Conservation (phyloP, 768 basidiomycete species). For the Tylopilus vinaceipallidus region DNA sequence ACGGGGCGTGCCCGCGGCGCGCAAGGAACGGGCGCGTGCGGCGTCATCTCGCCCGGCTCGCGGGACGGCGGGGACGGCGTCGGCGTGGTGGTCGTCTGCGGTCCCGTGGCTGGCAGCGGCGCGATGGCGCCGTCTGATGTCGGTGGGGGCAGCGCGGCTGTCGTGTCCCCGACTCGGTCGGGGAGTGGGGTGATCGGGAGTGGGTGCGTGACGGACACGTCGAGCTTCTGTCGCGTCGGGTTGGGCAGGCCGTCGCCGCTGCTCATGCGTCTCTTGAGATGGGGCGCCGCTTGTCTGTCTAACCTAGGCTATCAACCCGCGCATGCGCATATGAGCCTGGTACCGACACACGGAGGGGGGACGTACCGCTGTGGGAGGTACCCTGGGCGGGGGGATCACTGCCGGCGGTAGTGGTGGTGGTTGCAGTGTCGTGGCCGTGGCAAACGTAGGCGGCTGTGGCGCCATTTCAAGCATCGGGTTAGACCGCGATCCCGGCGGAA, state of each 20-base stretch:
- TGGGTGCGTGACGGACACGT: neutral
- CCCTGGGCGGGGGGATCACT: neutral
- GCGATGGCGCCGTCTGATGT: neutral
- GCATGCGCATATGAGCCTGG: neutral
- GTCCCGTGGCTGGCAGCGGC: neutral
- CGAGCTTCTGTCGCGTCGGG: conserved; percentile 15
- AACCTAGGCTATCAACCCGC: conserved; percentile 20
- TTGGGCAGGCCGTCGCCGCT: neutral
- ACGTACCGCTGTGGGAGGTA: conserved; percentile 14
- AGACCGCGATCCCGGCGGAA: neutral
- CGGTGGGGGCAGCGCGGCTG: neutral
- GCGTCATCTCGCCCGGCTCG: conserved; percentile 11
- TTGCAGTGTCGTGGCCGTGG: neutral
- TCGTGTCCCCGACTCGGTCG: too few relatives aligned
- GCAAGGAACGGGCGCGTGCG: too few relatives aligned
- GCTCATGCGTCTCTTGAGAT: conserved; percentile 16
- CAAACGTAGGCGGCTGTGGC: neutral
- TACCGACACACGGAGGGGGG: neutral
- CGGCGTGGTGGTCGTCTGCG: neutral
- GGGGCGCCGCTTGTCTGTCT: conserved; percentile 8
- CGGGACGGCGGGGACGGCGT: too few relatives aligned
- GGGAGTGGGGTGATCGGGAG: too few relatives aligned
- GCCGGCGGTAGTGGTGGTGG: neutral
- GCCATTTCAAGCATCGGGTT: neutral
- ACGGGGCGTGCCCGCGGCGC: too few relatives aligned